Evolutionary conservation across 2,329 filamentous ascomycete species (phyloP).

Genomic region (Trichothecium sympodiale): DNA sequence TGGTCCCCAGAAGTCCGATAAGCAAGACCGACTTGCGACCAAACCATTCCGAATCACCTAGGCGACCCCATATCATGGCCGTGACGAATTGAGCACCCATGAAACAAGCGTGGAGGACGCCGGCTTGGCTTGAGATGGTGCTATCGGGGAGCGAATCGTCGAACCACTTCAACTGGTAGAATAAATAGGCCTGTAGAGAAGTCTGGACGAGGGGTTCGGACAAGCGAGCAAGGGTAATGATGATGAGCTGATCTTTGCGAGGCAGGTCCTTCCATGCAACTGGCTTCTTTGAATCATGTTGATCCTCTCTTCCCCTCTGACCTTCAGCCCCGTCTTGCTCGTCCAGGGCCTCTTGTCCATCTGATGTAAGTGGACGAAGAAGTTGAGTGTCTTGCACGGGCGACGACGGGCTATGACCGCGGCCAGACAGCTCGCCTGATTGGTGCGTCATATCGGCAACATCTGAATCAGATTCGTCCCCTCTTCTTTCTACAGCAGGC

Average conservation of each 20-base stretch:
- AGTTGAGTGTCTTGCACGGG: too few species aligned
- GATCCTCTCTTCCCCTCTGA: not conserved
- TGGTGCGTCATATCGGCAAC: too few species aligned
- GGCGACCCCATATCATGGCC: slow-evolving; percentile 64
- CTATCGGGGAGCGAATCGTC: slow-evolving; percentile 39
- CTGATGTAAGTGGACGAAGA: too few species aligned
- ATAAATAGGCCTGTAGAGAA: slow-evolving; percentile 55
- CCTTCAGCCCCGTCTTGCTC: too few species aligned
- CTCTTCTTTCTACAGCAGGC: too few species aligned
- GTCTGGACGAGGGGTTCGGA: slow-evolving; percentile 36
- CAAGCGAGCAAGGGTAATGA: slow-evolving; percentile 63
- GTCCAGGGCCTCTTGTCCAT: too few species aligned
- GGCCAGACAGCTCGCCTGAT: too few species aligned
- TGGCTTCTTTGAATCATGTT: not conserved
- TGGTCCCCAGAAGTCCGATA: slow-evolving; percentile 56
- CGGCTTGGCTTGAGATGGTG: slow-evolving; percentile 63
- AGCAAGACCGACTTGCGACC: slow-evolving; percentile 66
- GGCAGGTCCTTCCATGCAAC: slow-evolving; percentile 54
- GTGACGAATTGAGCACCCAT: slow-evolving; percentile 70
- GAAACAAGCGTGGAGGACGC: slow-evolving; percentile 64
- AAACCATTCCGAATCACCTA: slow-evolving; percentile 46
- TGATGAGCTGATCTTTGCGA: slow-evolving; percentile 59
- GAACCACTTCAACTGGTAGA: slow-evolving; percentile 73
- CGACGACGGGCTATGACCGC: too few species aligned
- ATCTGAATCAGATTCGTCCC: too few species aligned